phyloP scores from a whole-genome alignment of 192 early-diverging fungal genomes.

The Rhizophagus sp. region DNA sequence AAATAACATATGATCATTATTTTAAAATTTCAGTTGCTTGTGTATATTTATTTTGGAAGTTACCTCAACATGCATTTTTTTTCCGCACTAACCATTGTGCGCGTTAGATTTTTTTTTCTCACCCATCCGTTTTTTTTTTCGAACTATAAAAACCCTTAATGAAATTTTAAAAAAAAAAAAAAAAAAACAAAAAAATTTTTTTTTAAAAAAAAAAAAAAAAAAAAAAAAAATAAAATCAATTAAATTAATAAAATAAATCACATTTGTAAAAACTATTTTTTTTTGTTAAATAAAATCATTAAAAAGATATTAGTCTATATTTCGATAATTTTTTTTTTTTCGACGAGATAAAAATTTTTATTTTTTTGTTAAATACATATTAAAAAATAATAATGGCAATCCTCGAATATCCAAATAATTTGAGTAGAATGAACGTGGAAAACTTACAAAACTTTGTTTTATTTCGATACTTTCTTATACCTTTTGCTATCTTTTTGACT shows the following conservation, averaged over 20 bases:
- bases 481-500: slow-evolving; percentile 16
- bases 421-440: neutral
- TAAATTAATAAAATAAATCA: no score
- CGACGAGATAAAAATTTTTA: neutral
- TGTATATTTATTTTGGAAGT: neutral
- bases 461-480: slow-evolving; percentile 6
- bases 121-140: neutral
- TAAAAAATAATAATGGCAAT: slow-evolving; percentile 16
- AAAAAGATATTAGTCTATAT: no score
- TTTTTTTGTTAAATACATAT: neutral
- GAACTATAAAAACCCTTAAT: neutral
- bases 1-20: no score
- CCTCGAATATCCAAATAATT: slow-evolving; percentile 3
- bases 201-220: neutral
- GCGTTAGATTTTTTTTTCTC: neutral
- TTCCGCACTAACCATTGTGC: neutral
- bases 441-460: neutral
- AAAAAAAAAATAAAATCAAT: neutral
- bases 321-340: neutral
- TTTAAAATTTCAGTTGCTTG: no score
- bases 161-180: neutral
- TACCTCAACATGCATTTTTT: no score
- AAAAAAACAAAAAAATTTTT: no score
- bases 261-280: neutral
- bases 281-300: neutral